Evolutionary conservation across 1,284 basidiomycete species (phyloP), one percentile per base, ranked within the genome.

Genomic region (Cryptococcus sp.): DNA sequence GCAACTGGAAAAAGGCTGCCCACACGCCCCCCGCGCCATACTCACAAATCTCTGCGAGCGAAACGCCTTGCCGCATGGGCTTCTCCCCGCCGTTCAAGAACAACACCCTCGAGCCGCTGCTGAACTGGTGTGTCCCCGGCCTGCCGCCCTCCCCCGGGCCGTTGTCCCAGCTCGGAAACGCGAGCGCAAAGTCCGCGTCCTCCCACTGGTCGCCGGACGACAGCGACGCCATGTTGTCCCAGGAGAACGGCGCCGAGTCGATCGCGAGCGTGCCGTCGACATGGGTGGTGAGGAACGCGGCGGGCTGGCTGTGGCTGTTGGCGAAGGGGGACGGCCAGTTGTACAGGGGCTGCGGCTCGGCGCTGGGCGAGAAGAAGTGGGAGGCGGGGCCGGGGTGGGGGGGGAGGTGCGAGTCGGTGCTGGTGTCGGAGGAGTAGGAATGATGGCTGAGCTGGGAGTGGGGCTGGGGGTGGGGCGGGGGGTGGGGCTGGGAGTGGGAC

Each of bases 21-120:
- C 28, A 33, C 28, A 24, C 43, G 35, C 5, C 20, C 43, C 40
- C 5, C 20, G 12, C n/a, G 18, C 8, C 39, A 13, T 3, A 60
- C 60, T 50, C 46, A 65, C 63, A 69, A 18, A 67, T 67, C 46
- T 67, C 65, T 0, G 63, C 63, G 7, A 69, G 57, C 11, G 63
- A 63, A 4, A 69, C 65, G n/a, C 65, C 67, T 40, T 65, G 57
- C 24, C 65, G 54, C 55, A 57, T 65, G 11, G 63, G 63, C 39
- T 53, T 54, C 23, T 64, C 62, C 4, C 53, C 46, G 23, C 53
- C n/a, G n/a, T n/a, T 57, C 20, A 63, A 21, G 50, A 64, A 64
- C 9, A 63, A 37, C 13, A 65, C 53, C n/a, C 66, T 52, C 24
- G 55, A 58, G 37, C 53, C 36, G 36, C 42, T 13, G 37, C 40